Evolutionary conservation across 768 basidiomycete genomes (phyloP), one percentile per base, ranked within the genome.

Genomic region (Collybiopsis luxurians): DNA sequence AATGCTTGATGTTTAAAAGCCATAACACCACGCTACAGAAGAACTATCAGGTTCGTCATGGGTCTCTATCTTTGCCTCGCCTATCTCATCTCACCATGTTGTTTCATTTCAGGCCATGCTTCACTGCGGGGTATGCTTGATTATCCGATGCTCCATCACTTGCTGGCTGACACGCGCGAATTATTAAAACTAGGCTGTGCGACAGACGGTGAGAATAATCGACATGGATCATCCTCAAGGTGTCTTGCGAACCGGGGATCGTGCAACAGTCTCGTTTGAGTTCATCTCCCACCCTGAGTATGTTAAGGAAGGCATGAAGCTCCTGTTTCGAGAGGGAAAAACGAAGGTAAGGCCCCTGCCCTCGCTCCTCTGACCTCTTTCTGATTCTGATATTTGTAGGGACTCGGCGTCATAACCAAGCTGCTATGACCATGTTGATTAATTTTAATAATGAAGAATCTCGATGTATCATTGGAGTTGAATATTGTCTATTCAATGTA

Each of bases 11-110:
- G 17, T 59, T 55, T 51, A 24, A 59, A 17, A 92, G 90, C 65
- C 92, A 95, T 69, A 95, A 95, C 66, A 94, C 92, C 42, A 97
- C 95, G 23, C 76, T 97, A 60, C 95, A 97, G 72, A 86, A 81
- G 69, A 92, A 92, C 65, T 97, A 97, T 65, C 94, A 96, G 75
- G 90, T 87, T n/a, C n/a, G n/a, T n/a, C n/a, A n/a, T n/a, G n/a
- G 15, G 36, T 47, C 19, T 15, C 21, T 17, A 78, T 63, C 2
- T 3, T 42, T 54, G 23, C 27, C 11, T 50, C 46, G 28, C 38
- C 46, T 47, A 39, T 51, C 15, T 46, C 12, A 9, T n/a, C 19
- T 48, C 48, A 47, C n/a, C 36, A 52, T 17, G 36, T 15, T 55
- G 49, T 21, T 49, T 26, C 31, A 53, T 46, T 34, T 26, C 51